phyloP scores from a whole-genome alignment of 139 green algal species.

The Parachlorella kessleri region DNA sequence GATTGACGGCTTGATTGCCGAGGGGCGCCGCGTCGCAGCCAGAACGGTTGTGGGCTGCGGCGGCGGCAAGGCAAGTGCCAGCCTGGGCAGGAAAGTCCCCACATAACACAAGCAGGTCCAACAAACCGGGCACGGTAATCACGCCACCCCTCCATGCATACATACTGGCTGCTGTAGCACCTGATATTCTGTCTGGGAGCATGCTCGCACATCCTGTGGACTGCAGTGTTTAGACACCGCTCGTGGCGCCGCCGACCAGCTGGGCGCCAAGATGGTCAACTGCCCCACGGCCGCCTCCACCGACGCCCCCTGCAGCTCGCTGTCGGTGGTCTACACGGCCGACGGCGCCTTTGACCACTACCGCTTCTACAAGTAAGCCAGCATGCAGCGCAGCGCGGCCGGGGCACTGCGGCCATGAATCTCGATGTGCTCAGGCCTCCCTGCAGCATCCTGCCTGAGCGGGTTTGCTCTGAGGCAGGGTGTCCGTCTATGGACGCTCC shows the following conservation, averaged over 20 bases:
- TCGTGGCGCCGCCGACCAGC: conserved; percentile 2
- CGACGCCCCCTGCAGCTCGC: conserved; percentile 31
- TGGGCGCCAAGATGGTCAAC: background rate
- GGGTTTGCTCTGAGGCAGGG: too few species aligned
- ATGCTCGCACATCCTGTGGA: background rate
- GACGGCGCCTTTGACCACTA: conserved; percentile 4
- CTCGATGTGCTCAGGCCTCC: too few species aligned
- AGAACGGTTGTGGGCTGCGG: conserved; percentile 19
- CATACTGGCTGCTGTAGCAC: background rate
- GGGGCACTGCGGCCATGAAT: too few species aligned
- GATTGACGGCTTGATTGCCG: conserved; percentile 8
- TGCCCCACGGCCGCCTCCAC: conserved; percentile 22
- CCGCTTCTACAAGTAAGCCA: conserved; percentile 3
- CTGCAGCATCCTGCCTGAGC: too few species aligned
- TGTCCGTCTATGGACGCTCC: too few species aligned
- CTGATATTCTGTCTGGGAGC: background rate
- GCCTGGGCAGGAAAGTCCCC: background rate
- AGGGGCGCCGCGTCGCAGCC: background rate
- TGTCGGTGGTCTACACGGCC: conserved; percentile 29
- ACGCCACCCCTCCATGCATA: background rate
- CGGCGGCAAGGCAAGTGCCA: conserved; percentile 12
- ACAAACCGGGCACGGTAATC: background rate
- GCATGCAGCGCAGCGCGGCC: too few species aligned
- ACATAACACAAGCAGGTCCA: background rate
- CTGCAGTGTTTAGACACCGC: conserved; percentile 12